Evolutionary conservation across 768 basidiomycete genomes (phyloP), one percentile per base, ranked within the genome.

Genomic region (Goffeauzyma gilvescens): DNA sequence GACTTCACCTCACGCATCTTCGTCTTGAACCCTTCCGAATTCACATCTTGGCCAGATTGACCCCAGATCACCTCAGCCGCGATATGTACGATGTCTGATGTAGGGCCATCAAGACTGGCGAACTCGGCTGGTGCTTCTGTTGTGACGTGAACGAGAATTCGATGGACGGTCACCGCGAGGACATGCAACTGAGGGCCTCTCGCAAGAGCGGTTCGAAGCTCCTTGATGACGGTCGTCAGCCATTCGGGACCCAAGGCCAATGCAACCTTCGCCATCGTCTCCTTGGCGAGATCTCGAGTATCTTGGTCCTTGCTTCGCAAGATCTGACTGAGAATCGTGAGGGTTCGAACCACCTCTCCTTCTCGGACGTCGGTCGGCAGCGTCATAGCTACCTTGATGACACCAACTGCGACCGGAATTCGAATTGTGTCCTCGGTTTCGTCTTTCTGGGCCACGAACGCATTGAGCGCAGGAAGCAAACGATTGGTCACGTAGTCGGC

Each of bases 171-270:
- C 48, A 78, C 81, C 1, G 89, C 87, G 23, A 95, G 69, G 14
- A 96, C 75, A 59, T 98, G 90, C 0, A 95, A 72, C 42, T 96
- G 90, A 1, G 93, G 90, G 5, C 93, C 93, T 15, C 89, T 81
- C 26, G 75, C 55, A 22, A 98, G 73, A 1, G 89, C 84, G 0
- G 69, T 74, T n/a, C 81, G 73, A 37, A 96, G 67, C 58, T 95
- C 87, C 26, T 74, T 75, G 28, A 95, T 64, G 23, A 81, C 69
- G 13, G 75, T 62, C 0, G 78, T 72, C 7, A 96, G 74, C 58
- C 81, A 83, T 0, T 69, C 63, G 0, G 81, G 73, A 0, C 85
- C 87, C 6, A 87, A 66, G 15, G 69, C 69, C 10, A 77, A 68
- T 1, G 74, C 75, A 34, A 95, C 85, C 36, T 79, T 80, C 55